Evolutionary conservation across 768 basidiomycete species (phyloP), one percentile per base, ranked within the genome.

Genomic region (Myochromella boudieri): DNA sequence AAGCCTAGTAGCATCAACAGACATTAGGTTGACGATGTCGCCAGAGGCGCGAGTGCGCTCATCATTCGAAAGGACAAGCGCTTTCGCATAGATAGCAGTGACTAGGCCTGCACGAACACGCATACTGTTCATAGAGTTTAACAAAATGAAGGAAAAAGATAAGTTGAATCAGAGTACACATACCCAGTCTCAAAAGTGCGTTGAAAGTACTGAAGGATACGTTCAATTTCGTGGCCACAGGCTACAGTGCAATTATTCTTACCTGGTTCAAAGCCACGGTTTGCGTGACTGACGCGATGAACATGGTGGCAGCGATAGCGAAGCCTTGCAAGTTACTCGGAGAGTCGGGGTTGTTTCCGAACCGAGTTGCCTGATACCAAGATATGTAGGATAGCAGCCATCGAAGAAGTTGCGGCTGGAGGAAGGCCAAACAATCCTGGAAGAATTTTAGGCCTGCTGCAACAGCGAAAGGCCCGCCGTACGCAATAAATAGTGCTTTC

Each of bases 21-120:
- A 87, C 86, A 95, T 94, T 25, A 95, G 67, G 60, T 97, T 97
- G 52, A 97, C 92, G 27, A 97, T 94, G 61, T 97, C 94, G 1
- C 95, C 95, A 0, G 90, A 82, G 0, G 89, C 78, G 32, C 91
- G 81, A 8, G 79, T 76, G 4, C 87, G 81, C 58, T 91, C 93
- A 48, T 91, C 88, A 56, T 87, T 93, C 1, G 89, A 91, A 7
- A 98, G 77, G 3, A 91, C 76, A 17, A 98, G 72, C 0, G 92
- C 79, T 62, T 97, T 97, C 40, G 82, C 70, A 69, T 95, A 97
- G 42, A 97, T 91, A 3, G 76, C 79, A 1, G 84, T 84, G 11
- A 97, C 82, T 17, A 98, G 77, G 0, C 94, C 95, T 0, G 91
- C 87, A 22, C 93, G 84, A 34, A 97, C 80, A n/a, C 95, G 84